Percentiles rank a stretch among this genome's conserved stretches.
phyloP scores from a whole-genome alignment of 306 rosid genomes.

The Rosa persica region DNA sequence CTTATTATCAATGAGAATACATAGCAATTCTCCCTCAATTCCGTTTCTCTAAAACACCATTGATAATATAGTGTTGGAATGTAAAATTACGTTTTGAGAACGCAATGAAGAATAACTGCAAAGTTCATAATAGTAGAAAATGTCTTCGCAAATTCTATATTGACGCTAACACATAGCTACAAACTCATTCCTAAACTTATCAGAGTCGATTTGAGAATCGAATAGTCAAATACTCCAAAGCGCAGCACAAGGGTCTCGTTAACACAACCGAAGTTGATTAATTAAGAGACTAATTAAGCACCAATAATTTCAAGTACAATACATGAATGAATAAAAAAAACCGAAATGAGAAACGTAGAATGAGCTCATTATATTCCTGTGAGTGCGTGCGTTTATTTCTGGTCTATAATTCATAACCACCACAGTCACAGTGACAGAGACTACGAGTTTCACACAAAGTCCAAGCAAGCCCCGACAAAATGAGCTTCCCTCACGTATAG shows the following conservation, averaged over 20 bases:
- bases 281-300: not conserved
- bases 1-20: too few relatives aligned
- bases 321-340: not conserved
- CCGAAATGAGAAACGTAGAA: not conserved
- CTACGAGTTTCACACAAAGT: not conserved
- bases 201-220: not conserved
- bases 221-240: not conserved
- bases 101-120: too few relatives aligned
- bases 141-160: not conserved
- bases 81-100: too few relatives aligned
- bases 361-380: constrained; percentile 10
- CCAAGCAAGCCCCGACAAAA: constrained; percentile 29
- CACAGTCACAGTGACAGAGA: not conserved
- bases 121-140: not conserved
- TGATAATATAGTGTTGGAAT: too few relatives aligned
- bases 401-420: not conserved
- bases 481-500: not conserved
- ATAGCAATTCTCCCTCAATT: too few relatives aligned
- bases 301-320: constrained; percentile 5
- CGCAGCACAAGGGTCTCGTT: not conserved
- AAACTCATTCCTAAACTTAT: not conserved
- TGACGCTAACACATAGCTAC: not conserved
- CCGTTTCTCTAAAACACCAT: too few relatives aligned
- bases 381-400: constrained; percentile 30
- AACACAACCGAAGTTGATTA: not conserved